Evolutionary conservation across 148 eudicot genomes (phyloP), one percentile per base, ranked within the genome.

Genomic region (Tetragonia tetragonoides): DNA sequence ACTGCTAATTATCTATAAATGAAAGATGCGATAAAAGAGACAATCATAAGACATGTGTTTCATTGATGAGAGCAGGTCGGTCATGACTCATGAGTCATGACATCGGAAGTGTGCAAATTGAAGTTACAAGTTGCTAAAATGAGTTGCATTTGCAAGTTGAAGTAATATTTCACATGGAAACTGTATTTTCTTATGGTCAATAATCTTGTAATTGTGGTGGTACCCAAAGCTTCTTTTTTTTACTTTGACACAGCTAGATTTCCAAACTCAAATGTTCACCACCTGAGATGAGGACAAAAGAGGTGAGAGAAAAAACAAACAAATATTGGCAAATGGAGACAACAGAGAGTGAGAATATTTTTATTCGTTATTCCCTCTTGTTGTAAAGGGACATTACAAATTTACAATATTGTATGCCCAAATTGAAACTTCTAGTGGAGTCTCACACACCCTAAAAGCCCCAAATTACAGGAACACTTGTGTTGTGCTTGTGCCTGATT

Each of bases 401-500:
- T 28, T 28, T 44, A 44, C 47, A 44, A 44, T 44, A 44, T 44
- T 9, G 47, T 44, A 9, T 1, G 47, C 47, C 34, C 39, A 20
- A 37, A 38, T 2, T 28, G 1, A 28, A 28, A 28, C 34, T 28
- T 28, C 7, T 65, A 65, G 68, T 65, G 68, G 68, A 65, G 34
- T 65, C 68, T 65, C 64, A 60, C 64, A 60, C 28, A 60, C 9
- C 64, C 2, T 20, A 61, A 42, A n/a, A 62, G 65, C 64, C 75
- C 64, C 24, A 57, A 24, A 16, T 18, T 46, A 73, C 8, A 56
- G 64, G 65, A 57, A 54, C 75, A 73, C 3, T 3, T 42, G n/a
- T n/a, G n/a, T n/a, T n/a, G n/a, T n/a, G n/a, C 64, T 54, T 63
- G 57, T 75, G 69, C 77, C 77, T 75, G 68, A 68, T 69, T 75